A percentile compares a stretch with the other conserved stretches of the same genome.
Conservation (phyloP, 352 stramenopile genomes). For the Phytophthora sojae region DNA sequence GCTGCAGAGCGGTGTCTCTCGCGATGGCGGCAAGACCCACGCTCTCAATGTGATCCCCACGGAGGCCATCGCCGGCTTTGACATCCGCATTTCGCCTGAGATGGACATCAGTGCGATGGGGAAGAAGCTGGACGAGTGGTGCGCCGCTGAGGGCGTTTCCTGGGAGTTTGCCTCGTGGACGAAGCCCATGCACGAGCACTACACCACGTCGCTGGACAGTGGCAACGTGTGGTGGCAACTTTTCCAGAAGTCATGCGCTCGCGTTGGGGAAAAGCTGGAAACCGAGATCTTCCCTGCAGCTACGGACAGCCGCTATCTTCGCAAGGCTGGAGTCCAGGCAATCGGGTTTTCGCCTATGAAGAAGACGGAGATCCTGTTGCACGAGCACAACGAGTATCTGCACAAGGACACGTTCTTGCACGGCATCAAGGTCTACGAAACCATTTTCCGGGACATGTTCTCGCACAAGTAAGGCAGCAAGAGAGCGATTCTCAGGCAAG, state of each 20-base stretch:
- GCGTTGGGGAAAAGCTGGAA: conserved; percentile 47
- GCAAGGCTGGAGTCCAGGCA: conserved; percentile 68
- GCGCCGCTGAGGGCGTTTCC: conserved; percentile 77
- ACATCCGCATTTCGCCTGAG: conserved; percentile 94
- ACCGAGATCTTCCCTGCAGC: conserved; percentile 95
- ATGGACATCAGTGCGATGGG: conserved; percentile 70
- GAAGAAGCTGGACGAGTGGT: conserved; percentile 92
- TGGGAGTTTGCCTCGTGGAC: conserved; percentile 76
- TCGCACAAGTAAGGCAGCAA: conserved; percentile 19
- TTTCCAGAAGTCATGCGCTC: conserved; percentile 46
- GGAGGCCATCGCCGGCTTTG: conserved; percentile 90
- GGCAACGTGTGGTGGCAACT: conserved; percentile 61
- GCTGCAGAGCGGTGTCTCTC: conserved; percentile 89
- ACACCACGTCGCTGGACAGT: conserved; percentile 60
- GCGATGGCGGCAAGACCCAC: conserved; percentile 83
- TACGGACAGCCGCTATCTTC: conserved; percentile 94
- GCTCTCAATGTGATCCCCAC: conserved; percentile 96
- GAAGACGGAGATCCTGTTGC: conserved; percentile 94
- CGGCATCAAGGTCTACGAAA: conserved; percentile 91
- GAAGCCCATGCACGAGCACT: conserved; percentile 65
- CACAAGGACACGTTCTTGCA: conserved; percentile 93
- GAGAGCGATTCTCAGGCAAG: neutral
- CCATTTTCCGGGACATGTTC: conserved; percentile 66
- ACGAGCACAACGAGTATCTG: conserved; percentile 97
- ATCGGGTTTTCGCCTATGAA: conserved; percentile 96